Evolutionary conservation across 805 yeast genomes (phyloP), one percentile per base, ranked within the genome.

Genomic region (Yarrowia hollandica): DNA sequence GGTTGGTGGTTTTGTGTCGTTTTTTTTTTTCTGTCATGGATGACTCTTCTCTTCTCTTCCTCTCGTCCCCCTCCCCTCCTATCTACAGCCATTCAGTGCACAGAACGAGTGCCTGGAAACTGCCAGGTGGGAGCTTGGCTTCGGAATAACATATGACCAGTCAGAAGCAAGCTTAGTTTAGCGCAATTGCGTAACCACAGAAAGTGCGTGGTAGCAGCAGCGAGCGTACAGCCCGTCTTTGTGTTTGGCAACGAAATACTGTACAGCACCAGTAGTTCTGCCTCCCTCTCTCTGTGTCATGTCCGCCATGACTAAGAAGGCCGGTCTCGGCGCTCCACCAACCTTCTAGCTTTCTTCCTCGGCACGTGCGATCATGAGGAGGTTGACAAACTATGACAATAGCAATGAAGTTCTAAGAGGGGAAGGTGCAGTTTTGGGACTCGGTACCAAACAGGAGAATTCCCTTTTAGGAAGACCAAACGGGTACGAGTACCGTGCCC

Each of bases 351-450:
- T 18, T 26, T 41, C 18, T 28, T 44, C 52, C 52, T 44, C 52
- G 52, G 52, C 52, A 44, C 52, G 52, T 44, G 52, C 35, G 35
- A 42, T 37, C 30, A 22, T 22, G 46, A 31, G 19, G 46, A 15
- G 19, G n/a, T n/a, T n/a, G n/a, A n/a, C n/a, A n/a, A n/a, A n/a
- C n/a, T n/a, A n/a, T n/a, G n/a, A n/a, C n/a, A 22, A 26, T 18
- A 33, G 16, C 37, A 33, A 33, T 33, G n/a, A 15, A 33, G 37
- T n/a, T n/a, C n/a, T 18, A 33, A 33, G 16, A 23, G 25, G 39
- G 23, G 15, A 23, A 34, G 22, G 38, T 16, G 23, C 8, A 8
- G 5, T 12, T 4, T 3, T 10, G 5, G 23, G 15, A 16, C n/a
- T n/a, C n/a, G n/a, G n/a, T n/a, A n/a, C n/a, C n/a, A n/a, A n/a